Evolutionary conservation across 2,329 filamentous ascomycete species (phyloP).

Genomic region (Colletotrichum sp.): DNA sequence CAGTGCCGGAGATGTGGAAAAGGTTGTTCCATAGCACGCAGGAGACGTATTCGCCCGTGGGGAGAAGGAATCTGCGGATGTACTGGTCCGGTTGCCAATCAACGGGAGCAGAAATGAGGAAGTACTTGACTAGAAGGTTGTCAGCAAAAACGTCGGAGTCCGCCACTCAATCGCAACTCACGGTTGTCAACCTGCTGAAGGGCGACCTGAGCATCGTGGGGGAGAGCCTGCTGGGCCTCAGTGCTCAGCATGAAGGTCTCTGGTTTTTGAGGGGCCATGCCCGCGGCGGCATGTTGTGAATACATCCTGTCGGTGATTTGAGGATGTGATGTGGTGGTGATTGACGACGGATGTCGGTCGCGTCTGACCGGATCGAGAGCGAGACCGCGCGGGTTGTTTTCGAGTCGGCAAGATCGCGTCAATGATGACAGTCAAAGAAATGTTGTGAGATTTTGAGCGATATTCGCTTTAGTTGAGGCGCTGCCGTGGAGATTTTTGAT

Average conservation of each 20-base stretch:
- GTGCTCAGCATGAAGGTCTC: constrained; percentile 99
- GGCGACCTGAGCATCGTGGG: constrained; percentile 95
- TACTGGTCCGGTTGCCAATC: constrained; percentile 98
- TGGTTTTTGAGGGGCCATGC: constrained; percentile 94
- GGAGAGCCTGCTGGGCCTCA: constrained; percentile 94
- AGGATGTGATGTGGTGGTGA: background rate
- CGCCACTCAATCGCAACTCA: constrained; percentile 53
- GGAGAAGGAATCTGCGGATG: constrained; percentile 92
- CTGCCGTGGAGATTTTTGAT: constrained; percentile 20
- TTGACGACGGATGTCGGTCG: constrained; percentile 22
- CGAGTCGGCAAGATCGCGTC: background rate
- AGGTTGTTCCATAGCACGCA: constrained; percentile 99
- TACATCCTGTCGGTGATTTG: constrained; percentile 64
- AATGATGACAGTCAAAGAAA: constrained; percentile 6
- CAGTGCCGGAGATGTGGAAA: constrained; percentile 98
- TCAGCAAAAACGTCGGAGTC: constrained; percentile 25
- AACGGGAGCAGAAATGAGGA: constrained; percentile 96
- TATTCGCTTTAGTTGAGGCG: constrained; percentile 20
- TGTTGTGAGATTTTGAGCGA: background rate
- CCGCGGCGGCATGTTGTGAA: constrained; percentile 77
- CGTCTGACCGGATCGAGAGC: constrained; percentile 19
- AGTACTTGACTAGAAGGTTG: constrained; percentile 84
- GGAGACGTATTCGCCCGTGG: constrained; percentile 98
- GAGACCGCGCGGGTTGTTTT: background rate
- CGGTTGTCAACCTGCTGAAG: constrained; percentile 98